These are phyloP conservation scores for Fraxinus anomala DNA, from an alignment of 257 asterid genomes.

Conservation along the genomic window DNA sequence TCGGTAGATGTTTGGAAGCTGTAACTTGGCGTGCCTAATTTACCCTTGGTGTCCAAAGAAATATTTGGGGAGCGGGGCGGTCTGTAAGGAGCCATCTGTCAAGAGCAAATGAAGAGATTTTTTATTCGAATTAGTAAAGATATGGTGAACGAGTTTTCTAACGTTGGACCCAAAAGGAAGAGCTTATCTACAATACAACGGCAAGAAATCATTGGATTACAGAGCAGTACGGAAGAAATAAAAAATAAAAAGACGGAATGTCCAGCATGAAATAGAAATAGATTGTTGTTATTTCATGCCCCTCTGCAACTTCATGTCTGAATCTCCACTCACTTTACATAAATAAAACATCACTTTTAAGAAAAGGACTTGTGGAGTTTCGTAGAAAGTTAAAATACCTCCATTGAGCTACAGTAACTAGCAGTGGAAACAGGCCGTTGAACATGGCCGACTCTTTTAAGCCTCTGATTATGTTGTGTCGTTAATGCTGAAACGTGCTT, in stretches of 20 bases:
- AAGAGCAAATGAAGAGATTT: conserved; percentile 13
- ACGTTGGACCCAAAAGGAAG: neutral
- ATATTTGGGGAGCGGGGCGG: conserved; percentile 40
- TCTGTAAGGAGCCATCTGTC: conserved; percentile 60
- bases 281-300: too few relatives aligned
- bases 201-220: neutral
- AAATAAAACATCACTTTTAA: neutral
- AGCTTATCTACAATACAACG: neutral
- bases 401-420: conserved; percentile 66
- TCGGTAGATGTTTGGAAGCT: conserved; percentile 74
- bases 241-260: neutral
- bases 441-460: conserved; percentile 38
- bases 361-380: neutral
- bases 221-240: neutral
- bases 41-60: conserved; percentile 45
- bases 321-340: neutral
- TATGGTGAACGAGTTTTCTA: neutral
- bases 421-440: conserved; percentile 55
- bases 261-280: neutral
- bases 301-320: neutral
- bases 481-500: conserved; percentile 38
- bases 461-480: conserved; percentile 39
- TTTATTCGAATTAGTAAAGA: neutral
- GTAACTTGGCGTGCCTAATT: conserved; percentile 52
- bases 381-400: conserved; percentile 45